These are phyloP conservation scores for Aspergillus fumigatiaffinis DNA, from an alignment of 2,329 filamentous ascomycete genomes.

Conservation along the genomic window DNA sequence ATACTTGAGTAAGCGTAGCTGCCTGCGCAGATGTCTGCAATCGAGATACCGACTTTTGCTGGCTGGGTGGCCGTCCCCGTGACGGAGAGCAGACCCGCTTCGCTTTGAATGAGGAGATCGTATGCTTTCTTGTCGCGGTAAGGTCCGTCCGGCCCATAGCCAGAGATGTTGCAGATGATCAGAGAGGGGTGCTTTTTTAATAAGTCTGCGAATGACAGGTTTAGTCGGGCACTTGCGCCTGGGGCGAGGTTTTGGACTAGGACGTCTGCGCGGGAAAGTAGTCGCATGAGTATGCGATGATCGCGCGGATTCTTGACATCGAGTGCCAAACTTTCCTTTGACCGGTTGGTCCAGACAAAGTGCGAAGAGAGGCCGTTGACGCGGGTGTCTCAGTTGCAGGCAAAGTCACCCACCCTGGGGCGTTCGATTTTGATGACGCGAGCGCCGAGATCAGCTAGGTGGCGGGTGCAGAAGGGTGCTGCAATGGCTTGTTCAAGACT, in stretches of 20 bases:
- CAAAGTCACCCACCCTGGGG: slow-evolving; percentile 51
- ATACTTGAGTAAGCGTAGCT: slow-evolving; percentile 53
- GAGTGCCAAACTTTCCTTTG: slow-evolving; percentile 52
- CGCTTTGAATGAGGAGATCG: slow-evolving; percentile 53
- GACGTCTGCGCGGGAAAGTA: slow-evolving; percentile 47
- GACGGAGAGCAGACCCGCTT: slow-evolving; percentile 51
- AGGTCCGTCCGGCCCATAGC: slow-evolving; percentile 50
- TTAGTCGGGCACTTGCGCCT: slow-evolving; percentile 46
- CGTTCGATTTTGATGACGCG: slow-evolving; percentile 55
- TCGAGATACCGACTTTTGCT: slow-evolving; percentile 52
- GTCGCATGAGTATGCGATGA: slow-evolving; percentile 41
- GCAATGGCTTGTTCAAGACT: slow-evolving; percentile 54
- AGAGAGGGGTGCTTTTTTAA: slow-evolving; percentile 41
- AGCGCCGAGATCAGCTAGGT: slow-evolving; percentile 52
- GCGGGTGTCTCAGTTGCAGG: slow-evolving; percentile 49
- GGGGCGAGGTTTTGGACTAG: slow-evolving; percentile 54
- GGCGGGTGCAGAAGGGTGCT: slow-evolving; percentile 53
- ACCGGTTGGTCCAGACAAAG: slow-evolving; percentile 55
- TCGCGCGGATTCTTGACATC: slow-evolving; percentile 47
- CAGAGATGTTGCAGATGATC: slow-evolving; percentile 55
- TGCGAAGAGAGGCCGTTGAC: slow-evolving; percentile 51
- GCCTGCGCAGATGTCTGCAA: slow-evolving; percentile 53
- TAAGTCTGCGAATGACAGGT: slow-evolving; percentile 45
- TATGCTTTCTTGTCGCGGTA: slow-evolving; percentile 55
- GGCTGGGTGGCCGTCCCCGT: slow-evolving; percentile 46